phyloP scores from a whole-genome alignment of 1,139 yeast species.

The Candida sp. region DNA sequence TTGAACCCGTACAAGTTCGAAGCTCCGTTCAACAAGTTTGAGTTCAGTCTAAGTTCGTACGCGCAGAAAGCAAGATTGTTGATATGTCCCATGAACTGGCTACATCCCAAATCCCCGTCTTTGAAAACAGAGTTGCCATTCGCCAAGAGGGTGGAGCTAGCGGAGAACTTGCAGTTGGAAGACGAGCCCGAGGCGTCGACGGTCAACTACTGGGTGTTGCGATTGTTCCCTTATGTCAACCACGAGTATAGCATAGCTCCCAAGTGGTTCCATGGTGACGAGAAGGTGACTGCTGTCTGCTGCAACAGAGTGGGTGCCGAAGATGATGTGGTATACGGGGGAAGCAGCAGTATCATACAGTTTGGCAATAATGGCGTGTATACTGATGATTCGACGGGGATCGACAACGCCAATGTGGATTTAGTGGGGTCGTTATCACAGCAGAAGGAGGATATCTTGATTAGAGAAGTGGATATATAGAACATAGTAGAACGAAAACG shows the following conservation, averaged over 20 bases:
- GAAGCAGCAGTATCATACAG: constrained; percentile 62
- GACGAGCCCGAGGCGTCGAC: constrained; percentile 29
- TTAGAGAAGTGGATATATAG: constrained; percentile 54
- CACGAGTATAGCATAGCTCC: constrained; percentile 38
- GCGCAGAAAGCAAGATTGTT: constrained; percentile 56
- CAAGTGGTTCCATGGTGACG: constrained; percentile 18
- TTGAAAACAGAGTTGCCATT: constrained; percentile 16
- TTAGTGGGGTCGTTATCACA: constrained; percentile 60
- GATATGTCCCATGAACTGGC: constrained; percentile 91
- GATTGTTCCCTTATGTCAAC: constrained; percentile 67
- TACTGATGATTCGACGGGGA: constrained; percentile 10
- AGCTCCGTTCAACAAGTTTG: constrained; percentile 78
- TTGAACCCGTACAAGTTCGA: constrained; percentile 84
- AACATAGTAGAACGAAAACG: neutral
- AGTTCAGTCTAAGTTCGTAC: constrained; percentile 64
- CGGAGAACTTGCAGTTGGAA: constrained; percentile 1
- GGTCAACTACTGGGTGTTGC: constrained; percentile 67
- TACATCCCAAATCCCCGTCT: constrained; percentile 59
- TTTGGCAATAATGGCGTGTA: constrained; percentile 40
- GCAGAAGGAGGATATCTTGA: constrained; percentile 64
- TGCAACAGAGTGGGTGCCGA: constrained; percentile 84
- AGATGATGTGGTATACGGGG: constrained; percentile 71
- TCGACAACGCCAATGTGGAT: constrained; percentile 51
- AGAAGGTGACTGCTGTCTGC: constrained; percentile 44
- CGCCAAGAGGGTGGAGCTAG: constrained; percentile 3